phyloP scores from a whole-genome alignment of 1,284 basidiomycete genomes.

The Cryptococcus sp. region DNA sequence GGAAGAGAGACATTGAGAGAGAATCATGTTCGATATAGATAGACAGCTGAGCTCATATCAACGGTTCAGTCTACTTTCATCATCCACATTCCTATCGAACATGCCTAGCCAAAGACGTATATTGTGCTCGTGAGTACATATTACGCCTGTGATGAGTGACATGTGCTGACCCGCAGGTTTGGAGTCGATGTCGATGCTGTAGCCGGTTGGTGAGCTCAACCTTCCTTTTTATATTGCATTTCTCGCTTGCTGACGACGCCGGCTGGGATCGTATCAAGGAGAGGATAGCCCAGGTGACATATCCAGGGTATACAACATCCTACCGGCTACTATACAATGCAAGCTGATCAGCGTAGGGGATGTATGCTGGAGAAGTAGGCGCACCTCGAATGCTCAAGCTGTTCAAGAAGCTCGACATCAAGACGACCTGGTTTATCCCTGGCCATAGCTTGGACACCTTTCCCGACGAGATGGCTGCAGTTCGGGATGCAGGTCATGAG shows the following conservation, averaged over 20 bases:
- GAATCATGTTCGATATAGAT: too few species aligned
- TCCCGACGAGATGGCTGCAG: conserved; percentile 45
- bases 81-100: neutral
- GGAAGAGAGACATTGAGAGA: too few species aligned
- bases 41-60: too few species aligned
- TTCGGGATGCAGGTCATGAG: conserved; percentile 49
- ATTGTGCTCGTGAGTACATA: neutral
- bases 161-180: conserved; percentile 31
- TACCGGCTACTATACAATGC: too few species aligned
- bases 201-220: conserved; percentile 54
- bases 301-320: conserved; percentile 31
- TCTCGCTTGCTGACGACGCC: conserved; percentile 4
- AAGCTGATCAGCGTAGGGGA: conserved; percentile 14
- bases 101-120: neutral
- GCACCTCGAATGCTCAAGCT: conserved; percentile 62
- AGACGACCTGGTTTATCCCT: conserved; percentile 65
- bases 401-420: conserved; percentile 66
- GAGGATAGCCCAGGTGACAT: conserved; percentile 47
- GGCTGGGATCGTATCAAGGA: conserved; percentile 48
- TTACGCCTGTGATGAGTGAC: neutral
- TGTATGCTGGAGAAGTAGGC: conserved; percentile 62
- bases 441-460: conserved; percentile 49
- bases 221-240: too few species aligned
- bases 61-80: too few species aligned
- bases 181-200: conserved; percentile 63